Evolutionary conservation across 352 stramenopile species (phyloP), one percentile per base, ranked within the genome.

Genomic region (Pythium rhizo-oryzae): DNA sequence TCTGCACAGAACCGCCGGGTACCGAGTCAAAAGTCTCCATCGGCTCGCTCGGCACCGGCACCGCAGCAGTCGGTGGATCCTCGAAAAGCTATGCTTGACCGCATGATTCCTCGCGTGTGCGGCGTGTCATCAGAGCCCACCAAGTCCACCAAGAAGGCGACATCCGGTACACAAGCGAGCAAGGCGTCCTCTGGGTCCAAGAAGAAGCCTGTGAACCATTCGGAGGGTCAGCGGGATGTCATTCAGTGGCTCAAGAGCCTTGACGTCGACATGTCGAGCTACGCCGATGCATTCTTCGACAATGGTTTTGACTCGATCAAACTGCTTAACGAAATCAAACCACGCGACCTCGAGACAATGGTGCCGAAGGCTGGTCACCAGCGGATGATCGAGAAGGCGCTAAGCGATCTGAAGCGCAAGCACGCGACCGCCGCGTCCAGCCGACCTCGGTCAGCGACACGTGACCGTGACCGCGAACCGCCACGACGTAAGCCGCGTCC

Each of bases 271-370:
- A 96, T 96, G 88, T 93, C 85, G 30, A 76, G 88, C 54, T 96
- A 96, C 63, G 84, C 79, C n/a, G 74, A 77, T 16, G 78, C 86
- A 28, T 94, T 96, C 65, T 94, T 96, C 46, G 88, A 94, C 53
- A 94, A 96, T 57, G 86, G 88, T 1, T 96, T 96, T 51, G 88
- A 96, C 61, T 94, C 86, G 56, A 88, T 96, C 61, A 93, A 96
- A 69, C 71, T 94, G 25, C 71, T 96, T 12, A 88, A 81, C 54
- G 85, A 81, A 4, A 89, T 96, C 28, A 85, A 91, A 63, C 77
- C 89, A 25, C 72, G 72, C 1, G 88, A 96, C 56, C 55, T 96
- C 33, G 81, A 86, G 16, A 72, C 68, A 3, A 71, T 96, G 54
- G 81, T 96, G 7, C 88, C 88, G 19, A 96, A 96, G 71, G 87